phyloP scores from a whole-genome alignment of 2,329 filamentous ascomycete species.

The Elsinoe batatas region DNA sequence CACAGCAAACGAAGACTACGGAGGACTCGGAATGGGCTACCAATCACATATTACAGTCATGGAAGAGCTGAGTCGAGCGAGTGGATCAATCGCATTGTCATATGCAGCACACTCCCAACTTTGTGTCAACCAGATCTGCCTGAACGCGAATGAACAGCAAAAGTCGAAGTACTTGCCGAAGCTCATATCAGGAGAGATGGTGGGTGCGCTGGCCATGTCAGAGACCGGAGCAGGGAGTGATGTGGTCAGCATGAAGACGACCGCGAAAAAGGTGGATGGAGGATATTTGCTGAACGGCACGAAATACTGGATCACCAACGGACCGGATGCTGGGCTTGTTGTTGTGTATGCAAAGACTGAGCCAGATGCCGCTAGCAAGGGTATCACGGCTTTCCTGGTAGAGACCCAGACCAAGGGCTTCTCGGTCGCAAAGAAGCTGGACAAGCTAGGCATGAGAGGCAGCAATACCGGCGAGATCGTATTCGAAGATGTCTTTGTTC shows the following conservation, averaged over 20 bases:
- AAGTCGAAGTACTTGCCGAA: slow-evolving; percentile 72
- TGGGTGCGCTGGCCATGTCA: slow-evolving; percentile 90
- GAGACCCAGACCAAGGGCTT: slow-evolving; percentile 66
- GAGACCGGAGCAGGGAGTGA: slow-evolving; percentile 86
- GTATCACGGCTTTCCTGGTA: slow-evolving; percentile 91
- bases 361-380: slow-evolving; percentile 69
- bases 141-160: slow-evolving; percentile 73
- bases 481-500: slow-evolving; percentile 86
- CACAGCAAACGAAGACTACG: slow-evolving; percentile 85
- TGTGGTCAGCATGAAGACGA: slow-evolving; percentile 91
- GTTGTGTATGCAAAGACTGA: slow-evolving; percentile 96
- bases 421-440: slow-evolving; percentile 78
- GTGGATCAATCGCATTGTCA: slow-evolving; percentile 62
- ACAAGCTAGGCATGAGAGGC: slow-evolving; percentile 97
- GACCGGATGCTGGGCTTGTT: slow-evolving; percentile 83
- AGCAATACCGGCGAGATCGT: slow-evolving; percentile 92
- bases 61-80: slow-evolving; percentile 87
- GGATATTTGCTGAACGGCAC: slow-evolving; percentile 79
- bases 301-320: slow-evolving; percentile 99
- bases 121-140: slow-evolving; percentile 89
- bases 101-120: slow-evolving; percentile 95
- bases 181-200: slow-evolving; percentile 66
- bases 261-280: slow-evolving; percentile 68
- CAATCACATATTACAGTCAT: slow-evolving; percentile 93
- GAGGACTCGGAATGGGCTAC: slow-evolving; percentile 85